A percentile compares a stretch with the other conserved stretches of the same genome.
Evolutionary conservation across 495 filamentous ascomycete species (phyloP).

Genomic region (Bryoglossum gracile): DNA sequence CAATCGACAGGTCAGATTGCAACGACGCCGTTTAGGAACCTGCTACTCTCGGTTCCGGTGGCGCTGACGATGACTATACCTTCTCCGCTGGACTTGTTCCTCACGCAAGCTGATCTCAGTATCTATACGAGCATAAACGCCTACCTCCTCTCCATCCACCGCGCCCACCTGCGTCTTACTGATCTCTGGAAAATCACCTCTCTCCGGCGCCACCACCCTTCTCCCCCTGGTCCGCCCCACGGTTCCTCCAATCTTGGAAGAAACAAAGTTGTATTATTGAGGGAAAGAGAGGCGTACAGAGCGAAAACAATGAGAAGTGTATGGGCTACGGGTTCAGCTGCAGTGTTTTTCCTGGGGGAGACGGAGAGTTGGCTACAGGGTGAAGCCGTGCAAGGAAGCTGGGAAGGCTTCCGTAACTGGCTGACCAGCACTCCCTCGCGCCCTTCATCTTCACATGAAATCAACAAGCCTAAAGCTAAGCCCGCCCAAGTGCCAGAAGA

Average conservation of each 20-base stretch:
- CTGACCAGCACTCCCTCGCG: slow-evolving; percentile 20
- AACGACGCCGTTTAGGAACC: slow-evolving; percentile 60
- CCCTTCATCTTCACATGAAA: not conserved
- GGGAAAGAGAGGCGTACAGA: slow-evolving; percentile 51
- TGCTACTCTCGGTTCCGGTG: slow-evolving; percentile 74
- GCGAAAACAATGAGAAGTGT: slow-evolving; percentile 61
- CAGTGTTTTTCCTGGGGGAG: slow-evolving; percentile 81
- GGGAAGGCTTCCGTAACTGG: slow-evolving; percentile 55
- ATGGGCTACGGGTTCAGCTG: slow-evolving; percentile 80
- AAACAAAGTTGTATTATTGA: slow-evolving; percentile 44
- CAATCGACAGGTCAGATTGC: slow-evolving; percentile 23
- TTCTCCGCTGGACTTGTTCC: slow-evolving; percentile 81
- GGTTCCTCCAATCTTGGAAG: slow-evolving; percentile 52
- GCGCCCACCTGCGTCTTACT: slow-evolving; percentile 73
- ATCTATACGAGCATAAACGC: slow-evolving; percentile 77
- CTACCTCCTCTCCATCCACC: slow-evolving; percentile 76
- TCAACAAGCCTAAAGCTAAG: not conserved
- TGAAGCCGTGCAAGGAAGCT: slow-evolving; percentile 75
- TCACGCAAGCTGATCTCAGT: slow-evolving; percentile 64
- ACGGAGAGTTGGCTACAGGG: slow-evolving; percentile 81
- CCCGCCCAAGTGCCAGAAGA: slow-evolving; percentile 9
- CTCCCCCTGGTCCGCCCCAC: slow-evolving; percentile 55
- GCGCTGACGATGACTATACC: slow-evolving; percentile 62
- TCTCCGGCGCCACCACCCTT: slow-evolving; percentile 66
- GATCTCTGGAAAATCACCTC: slow-evolving; percentile 77